Evolutionary conservation across 148 eudicot species (phyloP).

Genomic region (Persicaria tinctoria): DNA sequence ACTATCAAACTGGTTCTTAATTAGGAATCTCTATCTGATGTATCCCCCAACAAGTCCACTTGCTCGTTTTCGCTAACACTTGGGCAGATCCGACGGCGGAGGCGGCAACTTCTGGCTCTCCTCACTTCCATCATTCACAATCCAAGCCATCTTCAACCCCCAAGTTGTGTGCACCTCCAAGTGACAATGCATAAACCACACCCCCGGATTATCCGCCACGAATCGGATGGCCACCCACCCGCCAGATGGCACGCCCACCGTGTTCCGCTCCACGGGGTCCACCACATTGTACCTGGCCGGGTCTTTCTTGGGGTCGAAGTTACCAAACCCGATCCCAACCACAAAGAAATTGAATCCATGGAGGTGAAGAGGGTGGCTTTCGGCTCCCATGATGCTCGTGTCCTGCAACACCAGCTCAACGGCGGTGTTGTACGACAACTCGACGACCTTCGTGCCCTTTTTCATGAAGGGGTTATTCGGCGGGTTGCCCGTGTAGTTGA

Average conservation of each 20-base stretch:
- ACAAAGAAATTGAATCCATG: conserved; percentile 24
- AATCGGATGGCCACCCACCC: conserved; percentile 15
- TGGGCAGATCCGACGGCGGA: conserved; percentile 52
- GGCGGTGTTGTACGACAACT: conserved; percentile 36
- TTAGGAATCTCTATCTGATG: too few species aligned
- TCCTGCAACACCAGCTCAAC: conserved; percentile 62
- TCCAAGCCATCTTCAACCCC: conserved; percentile 68
- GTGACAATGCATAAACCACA: conserved; percentile 71
- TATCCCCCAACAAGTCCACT: too few species aligned
- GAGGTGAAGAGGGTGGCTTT: conserved; percentile 25
- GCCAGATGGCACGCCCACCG: conserved; percentile 13
- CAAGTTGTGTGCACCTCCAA: conserved; percentile 61
- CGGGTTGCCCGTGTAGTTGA: conserved; percentile 52
- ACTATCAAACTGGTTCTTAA: too few species aligned
- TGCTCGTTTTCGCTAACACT: conserved; percentile 20
- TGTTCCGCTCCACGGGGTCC: conserved; percentile 11
- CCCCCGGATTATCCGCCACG: conserved; percentile 51
- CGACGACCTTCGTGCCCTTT: conserved; percentile 43
- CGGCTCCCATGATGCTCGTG: conserved; percentile 44
- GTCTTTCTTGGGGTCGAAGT: conserved; percentile 15
- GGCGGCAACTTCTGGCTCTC: conserved; percentile 49
- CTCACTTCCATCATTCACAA: conserved; percentile 37
- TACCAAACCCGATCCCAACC: conserved; percentile 17
- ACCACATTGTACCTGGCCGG: conserved; percentile 14
- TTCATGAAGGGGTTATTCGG: conserved; percentile 35